A percentile compares a stretch with the other conserved stretches of the same genome.
phyloP scores from a whole-genome alignment of 306 rosid genomes.

The Benincasa hispida region DNA sequence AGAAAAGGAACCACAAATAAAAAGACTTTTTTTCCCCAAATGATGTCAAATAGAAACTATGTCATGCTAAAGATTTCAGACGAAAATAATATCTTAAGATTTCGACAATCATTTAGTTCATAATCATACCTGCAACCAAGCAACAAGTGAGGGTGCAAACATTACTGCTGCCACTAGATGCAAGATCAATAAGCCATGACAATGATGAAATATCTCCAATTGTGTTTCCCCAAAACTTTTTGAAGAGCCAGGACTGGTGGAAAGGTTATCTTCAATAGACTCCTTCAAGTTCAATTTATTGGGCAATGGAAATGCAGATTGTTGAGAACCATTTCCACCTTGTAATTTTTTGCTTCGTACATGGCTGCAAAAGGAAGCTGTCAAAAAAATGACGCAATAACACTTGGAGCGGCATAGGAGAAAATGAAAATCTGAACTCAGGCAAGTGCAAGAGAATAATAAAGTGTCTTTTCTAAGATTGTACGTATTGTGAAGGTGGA shows the following conservation, averaged over 20 bases:
- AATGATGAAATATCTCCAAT: slow-evolving; percentile 71
- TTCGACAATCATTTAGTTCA: neutral
- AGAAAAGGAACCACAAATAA: neutral
- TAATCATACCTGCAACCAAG: slow-evolving; percentile 82
- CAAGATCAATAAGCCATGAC: slow-evolving; percentile 77
- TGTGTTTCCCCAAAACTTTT: slow-evolving; percentile 77
- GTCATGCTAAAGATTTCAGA: neutral
- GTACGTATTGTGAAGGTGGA: neutral
- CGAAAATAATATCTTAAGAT: neutral
- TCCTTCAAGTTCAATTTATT: slow-evolving; percentile 37
- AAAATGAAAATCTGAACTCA: neutral
- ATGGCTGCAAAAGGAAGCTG: slow-evolving; percentile 63
- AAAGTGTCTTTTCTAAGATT: neutral
- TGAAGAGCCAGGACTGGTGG: slow-evolving; percentile 51
- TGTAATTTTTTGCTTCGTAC: slow-evolving; percentile 35
- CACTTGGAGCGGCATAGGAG: slow-evolving; percentile 17
- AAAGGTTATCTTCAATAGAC: slow-evolving; percentile 32
- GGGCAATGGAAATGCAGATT: slow-evolving; percentile 33
- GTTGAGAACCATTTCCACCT: slow-evolving; percentile 27
- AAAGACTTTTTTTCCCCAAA: too few species aligned
- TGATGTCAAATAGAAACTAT: neutral
- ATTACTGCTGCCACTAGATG: slow-evolving; percentile 64
- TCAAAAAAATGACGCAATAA: slow-evolving; percentile 67
- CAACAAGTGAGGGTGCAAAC: slow-evolving; percentile 79
- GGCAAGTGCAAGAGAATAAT: neutral